A percentile compares a stretch with the other conserved stretches of the same genome.
phyloP scores from a whole-genome alignment of 1,139 yeast species.

The Candida smagusa region DNA sequence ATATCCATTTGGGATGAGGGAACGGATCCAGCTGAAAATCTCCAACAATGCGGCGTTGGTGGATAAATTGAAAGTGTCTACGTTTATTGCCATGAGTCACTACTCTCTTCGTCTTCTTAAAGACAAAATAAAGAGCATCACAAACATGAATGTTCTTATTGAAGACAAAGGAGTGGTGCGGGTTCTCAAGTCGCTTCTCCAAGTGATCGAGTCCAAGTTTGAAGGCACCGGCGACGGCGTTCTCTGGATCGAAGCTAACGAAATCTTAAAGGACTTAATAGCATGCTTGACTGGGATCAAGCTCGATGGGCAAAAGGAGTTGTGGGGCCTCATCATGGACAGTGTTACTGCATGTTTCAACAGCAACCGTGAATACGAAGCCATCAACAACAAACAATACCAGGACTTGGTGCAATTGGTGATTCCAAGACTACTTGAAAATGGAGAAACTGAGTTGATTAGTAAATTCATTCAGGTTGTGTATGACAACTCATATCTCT shows the following conservation, averaged over 20 bases:
- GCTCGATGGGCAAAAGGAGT: conserved; percentile 18
- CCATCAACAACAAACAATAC: conserved; percentile 48
- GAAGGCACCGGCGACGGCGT: conserved; percentile 26
- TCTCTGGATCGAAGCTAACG: conserved; percentile 45
- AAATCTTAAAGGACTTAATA: conserved; percentile 25
- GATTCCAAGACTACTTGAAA: conserved; percentile 32
- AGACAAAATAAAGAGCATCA: conserved; percentile 28
- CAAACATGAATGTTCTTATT: conserved; percentile 33
- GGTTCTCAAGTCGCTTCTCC: conserved; percentile 16
- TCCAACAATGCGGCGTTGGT: conserved; percentile 23
- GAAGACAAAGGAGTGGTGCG: conserved; percentile 44
- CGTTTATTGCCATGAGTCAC: conserved; percentile 64
- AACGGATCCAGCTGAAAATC: conserved; percentile 43
- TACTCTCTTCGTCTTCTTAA: conserved; percentile 43
- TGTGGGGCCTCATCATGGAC: conserved; percentile 47
- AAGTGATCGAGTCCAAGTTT: conserved; percentile 24
- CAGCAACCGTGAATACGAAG: conserved; percentile 35
- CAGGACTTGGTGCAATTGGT: conserved; percentile 38
- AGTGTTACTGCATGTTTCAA: conserved; percentile 43
- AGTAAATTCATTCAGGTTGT: conserved; percentile 33
- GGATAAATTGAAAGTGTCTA: conserved; percentile 50
- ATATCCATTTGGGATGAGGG: conserved; percentile 59
- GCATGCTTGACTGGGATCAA: conserved; percentile 17
- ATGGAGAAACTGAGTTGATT: conserved; percentile 26
- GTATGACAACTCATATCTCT: conserved; percentile 46